phyloP scores from a whole-genome alignment of 2,329 filamentous ascomycete species.

The Coniochaeta sp. region DNA sequence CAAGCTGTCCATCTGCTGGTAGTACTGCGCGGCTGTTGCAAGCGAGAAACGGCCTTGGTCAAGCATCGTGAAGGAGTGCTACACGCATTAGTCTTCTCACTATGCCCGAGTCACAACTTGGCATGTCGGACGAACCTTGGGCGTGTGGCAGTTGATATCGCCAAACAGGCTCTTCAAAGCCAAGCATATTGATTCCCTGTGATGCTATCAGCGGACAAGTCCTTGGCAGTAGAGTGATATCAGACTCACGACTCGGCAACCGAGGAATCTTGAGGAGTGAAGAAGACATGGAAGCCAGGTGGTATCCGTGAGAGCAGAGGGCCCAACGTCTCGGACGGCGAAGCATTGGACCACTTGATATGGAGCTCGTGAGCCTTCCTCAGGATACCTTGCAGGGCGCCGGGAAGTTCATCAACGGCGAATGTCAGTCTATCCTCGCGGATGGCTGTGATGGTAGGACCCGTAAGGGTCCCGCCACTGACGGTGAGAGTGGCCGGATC shows the following conservation, averaged over 20 bases:
- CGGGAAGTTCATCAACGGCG: constrained; percentile 64
- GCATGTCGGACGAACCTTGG: constrained; percentile 18
- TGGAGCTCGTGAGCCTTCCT: constrained; percentile 64
- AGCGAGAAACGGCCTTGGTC: constrained; percentile 51
- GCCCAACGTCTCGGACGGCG: constrained; percentile 49
- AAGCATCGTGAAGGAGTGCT: constrained; percentile 57
- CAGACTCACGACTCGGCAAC: constrained; percentile 17
- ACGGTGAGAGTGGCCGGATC: constrained; percentile 59
- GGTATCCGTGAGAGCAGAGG: constrained; percentile 71
- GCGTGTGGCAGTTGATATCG: constrained; percentile 24
- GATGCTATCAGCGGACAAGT: constrained; percentile 3
- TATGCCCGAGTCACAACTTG: background rate
- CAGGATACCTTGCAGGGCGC: constrained; percentile 56
- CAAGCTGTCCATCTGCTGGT: constrained; percentile 55
- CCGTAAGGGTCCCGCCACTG: constrained; percentile 45
- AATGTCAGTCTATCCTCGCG: constrained; percentile 77
- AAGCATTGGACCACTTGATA: constrained; percentile 66
- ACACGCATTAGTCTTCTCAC: background rate
- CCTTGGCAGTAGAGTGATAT: constrained; percentile 1
- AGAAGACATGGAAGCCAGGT: constrained; percentile 76
- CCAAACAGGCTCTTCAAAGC: constrained; percentile 24
- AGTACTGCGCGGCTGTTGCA: constrained; percentile 62
- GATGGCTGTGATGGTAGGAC: constrained; percentile 53
- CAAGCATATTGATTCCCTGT: constrained; percentile 21
- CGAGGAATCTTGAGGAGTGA: constrained; percentile 47